phyloP scores from a whole-genome alignment of 192 early-diverging fungal species.

The Mortierella hygrophila region DNA sequence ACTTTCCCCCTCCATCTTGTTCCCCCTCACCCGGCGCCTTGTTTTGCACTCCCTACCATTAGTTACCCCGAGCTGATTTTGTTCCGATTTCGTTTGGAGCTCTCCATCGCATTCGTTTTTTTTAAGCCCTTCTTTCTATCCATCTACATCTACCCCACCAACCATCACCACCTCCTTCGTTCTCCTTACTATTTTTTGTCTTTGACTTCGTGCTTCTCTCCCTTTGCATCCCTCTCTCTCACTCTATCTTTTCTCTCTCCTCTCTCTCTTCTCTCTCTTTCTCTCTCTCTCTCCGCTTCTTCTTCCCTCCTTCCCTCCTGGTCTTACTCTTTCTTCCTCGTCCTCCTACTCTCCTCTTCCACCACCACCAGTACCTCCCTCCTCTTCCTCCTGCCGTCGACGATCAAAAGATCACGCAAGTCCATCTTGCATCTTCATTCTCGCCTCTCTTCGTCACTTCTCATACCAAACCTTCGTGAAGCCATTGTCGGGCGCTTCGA shows the following conservation, averaged over 20 bases:
- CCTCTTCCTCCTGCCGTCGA: neutral
- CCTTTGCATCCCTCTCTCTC: neutral
- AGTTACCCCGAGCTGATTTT: neutral
- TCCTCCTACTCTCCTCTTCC: neutral
- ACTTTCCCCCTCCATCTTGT: neutral
- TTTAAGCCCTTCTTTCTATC: constrained; percentile 4
- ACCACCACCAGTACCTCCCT: neutral
- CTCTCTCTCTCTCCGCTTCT: neutral
- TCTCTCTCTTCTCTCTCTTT: neutral
- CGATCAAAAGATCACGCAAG: constrained; percentile 25
- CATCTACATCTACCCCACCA: constrained; percentile 32
- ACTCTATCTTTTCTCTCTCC: neutral
- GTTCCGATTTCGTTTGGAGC: neutral
- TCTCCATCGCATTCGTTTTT: neutral
- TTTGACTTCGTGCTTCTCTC: neutral
- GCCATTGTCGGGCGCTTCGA: neutral
- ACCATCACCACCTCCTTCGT: constrained; percentile 28
- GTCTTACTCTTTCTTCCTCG: neutral
- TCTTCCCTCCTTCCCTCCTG: neutral
- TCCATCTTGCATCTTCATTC: constrained; percentile 11
- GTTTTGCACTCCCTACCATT: neutral
- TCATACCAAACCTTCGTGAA: neutral
- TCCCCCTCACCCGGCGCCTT: neutral
- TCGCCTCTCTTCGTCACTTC: neutral
- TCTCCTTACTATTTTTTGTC: constrained; percentile 29